Conservation (phyloP, 306 rosid species). For the Cicer bijugum region DNA sequence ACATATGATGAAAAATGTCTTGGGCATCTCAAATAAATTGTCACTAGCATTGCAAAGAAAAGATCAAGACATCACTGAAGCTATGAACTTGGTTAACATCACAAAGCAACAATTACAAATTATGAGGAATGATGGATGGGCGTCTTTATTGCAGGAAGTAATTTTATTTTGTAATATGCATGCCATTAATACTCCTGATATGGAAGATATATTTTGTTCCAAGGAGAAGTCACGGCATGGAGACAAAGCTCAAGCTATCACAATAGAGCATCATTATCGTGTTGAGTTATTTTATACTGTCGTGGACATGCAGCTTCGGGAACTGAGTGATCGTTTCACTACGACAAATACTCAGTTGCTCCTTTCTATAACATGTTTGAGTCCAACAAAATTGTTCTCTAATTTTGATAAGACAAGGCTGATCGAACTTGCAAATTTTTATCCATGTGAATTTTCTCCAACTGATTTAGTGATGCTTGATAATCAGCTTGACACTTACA, state of each 20-base stretch:
- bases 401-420: conserved; percentile 4
- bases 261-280: conserved; percentile 10
- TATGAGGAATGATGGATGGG: conserved; percentile 20
- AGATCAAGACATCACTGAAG: not conserved
- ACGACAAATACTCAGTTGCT: conserved; percentile 9
- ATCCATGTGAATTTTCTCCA: conserved; percentile 9
- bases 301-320: conserved; percentile 9
- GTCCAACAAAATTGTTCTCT: not conserved
- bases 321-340: not conserved
- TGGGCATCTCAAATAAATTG: conserved; percentile 8
- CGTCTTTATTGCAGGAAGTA: conserved; percentile 26
- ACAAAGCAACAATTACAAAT: not conserved
- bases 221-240: not conserved
- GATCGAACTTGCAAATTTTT: conserved; percentile 1
- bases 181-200: conserved; percentile 7
- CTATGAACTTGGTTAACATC: conserved; percentile 9
- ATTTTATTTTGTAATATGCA: conserved; percentile 13
- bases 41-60: conserved; percentile 21
- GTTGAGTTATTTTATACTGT: conserved; percentile 13
- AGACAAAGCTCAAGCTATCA: conserved; percentile 12
- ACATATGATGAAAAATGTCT: conserved; percentile 15
- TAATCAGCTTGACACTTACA: not conserved
- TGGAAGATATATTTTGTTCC: conserved; percentile 27
- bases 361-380: conserved; percentile 17
- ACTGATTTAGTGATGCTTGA: conserved; percentile 1